phyloP scores from a whole-genome alignment of 179 eudicot genomes.

The Dionaea muscipula region DNA sequence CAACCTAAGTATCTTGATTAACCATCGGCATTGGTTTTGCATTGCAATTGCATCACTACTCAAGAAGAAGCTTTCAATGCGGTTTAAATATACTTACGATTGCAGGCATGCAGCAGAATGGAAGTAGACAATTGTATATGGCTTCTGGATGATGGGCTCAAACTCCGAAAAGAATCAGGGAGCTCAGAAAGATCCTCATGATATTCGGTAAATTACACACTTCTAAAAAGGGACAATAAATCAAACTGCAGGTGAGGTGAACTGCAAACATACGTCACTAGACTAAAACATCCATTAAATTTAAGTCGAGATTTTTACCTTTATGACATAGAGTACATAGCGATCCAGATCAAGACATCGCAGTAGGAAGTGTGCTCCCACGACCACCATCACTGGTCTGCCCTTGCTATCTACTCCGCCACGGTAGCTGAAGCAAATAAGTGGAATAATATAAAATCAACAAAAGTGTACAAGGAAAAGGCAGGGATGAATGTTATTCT shows the following conservation, averaged over 20 bases:
- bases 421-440: conserved; percentile 53
- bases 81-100: conserved; percentile 35
- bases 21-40: too few relatives aligned
- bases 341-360: conserved; percentile 97
- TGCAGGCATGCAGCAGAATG: conserved; percentile 96
- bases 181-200: neutral
- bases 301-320: conserved; percentile 26
- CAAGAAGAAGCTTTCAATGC: neutral
- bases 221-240: neutral
- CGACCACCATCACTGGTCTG: conserved; percentile 92
- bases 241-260: neutral
- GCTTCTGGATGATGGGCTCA: conserved; percentile 91
- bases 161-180: conserved; percentile 50
- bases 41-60: too few relatives aligned
- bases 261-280: neutral
- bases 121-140: conserved; percentile 78
- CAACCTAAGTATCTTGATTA: too few relatives aligned
- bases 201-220: neutral
- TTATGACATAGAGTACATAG: conserved; percentile 59
- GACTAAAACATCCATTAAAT: neutral
- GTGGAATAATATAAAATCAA: neutral
- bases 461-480: neutral
- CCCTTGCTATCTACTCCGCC: conserved; percentile 98
- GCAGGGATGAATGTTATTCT: neutral
- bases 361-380: conserved; percentile 94